Evolutionary conservation across 192 early-diverging fungal genomes (phyloP).

Genomic region (Coemansia sp.): DNA sequence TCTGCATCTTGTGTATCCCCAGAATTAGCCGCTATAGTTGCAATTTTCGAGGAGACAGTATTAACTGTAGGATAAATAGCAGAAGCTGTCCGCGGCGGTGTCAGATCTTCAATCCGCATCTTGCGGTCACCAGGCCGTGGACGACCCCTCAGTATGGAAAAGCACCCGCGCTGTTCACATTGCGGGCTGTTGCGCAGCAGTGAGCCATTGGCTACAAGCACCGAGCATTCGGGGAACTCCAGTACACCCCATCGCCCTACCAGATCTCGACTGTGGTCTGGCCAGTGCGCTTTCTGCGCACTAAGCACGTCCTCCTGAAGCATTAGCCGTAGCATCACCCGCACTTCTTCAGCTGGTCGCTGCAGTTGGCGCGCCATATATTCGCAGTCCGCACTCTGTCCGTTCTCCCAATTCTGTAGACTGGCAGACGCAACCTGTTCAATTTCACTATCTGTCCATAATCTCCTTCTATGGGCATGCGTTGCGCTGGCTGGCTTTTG

Average conservation of each 20-base stretch:
- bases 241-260: slow-evolving; percentile 28
- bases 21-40: neutral
- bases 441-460: slow-evolving; percentile 22
- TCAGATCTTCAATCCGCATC: neutral
- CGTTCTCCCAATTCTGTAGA: slow-evolving; percentile 27
- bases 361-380: slow-evolving; percentile 12
- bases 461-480: neutral
- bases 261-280: slow-evolving; percentile 9
- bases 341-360: slow-evolving; percentile 20
- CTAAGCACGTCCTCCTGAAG: slow-evolving; percentile 32
- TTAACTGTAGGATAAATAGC: neutral
- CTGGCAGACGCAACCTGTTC: slow-evolving; percentile 18
- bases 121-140: neutral
- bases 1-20: neutral
- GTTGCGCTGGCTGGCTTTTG: neutral
- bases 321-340: slow-evolving; percentile 37
- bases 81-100: neutral
- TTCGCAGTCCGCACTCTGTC: slow-evolving; percentile 16
- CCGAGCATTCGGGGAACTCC: slow-evolving; percentile 38
- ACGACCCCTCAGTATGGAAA: slow-evolving; percentile 18
- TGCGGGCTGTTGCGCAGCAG: neutral
- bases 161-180: slow-evolving; percentile 12
- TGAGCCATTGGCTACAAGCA: slow-evolving; percentile 3
- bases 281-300: slow-evolving; percentile 29
- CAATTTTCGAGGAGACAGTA: neutral